phyloP scores from a whole-genome alignment of 441 rosid genomes.

The Erodium trifolium region DNA sequence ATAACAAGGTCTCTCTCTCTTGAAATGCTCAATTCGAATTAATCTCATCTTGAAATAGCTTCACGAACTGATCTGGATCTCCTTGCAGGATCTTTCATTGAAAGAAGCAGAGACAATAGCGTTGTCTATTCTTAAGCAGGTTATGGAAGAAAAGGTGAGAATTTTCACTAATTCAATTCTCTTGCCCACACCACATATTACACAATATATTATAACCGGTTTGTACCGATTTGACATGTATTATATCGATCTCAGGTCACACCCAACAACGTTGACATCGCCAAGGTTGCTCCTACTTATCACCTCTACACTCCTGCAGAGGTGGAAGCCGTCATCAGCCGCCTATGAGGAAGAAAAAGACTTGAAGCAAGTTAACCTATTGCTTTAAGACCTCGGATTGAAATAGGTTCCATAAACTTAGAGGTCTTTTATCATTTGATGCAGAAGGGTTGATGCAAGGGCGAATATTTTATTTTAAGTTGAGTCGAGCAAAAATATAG shows the following conservation, averaged over 20 bases:
- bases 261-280: slow-evolving; percentile 91
- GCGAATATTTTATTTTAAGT: too few relatives aligned
- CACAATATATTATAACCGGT: too few relatives aligned
- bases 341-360: slow-evolving; percentile 34
- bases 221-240: too few relatives aligned
- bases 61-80: not conserved
- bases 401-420: too few relatives aligned
- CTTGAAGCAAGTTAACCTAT: too few relatives aligned
- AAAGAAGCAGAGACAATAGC: slow-evolving; percentile 87
- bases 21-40: not conserved
- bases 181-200: too few relatives aligned
- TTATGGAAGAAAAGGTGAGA: slow-evolving; percentile 93
- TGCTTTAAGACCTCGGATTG: too few relatives aligned
- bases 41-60: too few relatives aligned
- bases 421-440: too few relatives aligned
- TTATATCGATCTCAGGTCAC: slow-evolving; percentile 47
- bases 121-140: slow-evolving; percentile 88
- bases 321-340: slow-evolving; percentile 81
- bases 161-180: too few relatives aligned
- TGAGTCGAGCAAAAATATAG: too few relatives aligned
- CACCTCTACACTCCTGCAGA: slow-evolving; percentile 88
- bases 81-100: slow-evolving; percentile 67
- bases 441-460: too few relatives aligned
- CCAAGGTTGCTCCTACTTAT: slow-evolving; percentile 75
- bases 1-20: slow-evolving; percentile 47